Evolutionary conservation across 1,139 yeast genomes (phyloP).

Genomic region (Debaryomyces sp.): DNA sequence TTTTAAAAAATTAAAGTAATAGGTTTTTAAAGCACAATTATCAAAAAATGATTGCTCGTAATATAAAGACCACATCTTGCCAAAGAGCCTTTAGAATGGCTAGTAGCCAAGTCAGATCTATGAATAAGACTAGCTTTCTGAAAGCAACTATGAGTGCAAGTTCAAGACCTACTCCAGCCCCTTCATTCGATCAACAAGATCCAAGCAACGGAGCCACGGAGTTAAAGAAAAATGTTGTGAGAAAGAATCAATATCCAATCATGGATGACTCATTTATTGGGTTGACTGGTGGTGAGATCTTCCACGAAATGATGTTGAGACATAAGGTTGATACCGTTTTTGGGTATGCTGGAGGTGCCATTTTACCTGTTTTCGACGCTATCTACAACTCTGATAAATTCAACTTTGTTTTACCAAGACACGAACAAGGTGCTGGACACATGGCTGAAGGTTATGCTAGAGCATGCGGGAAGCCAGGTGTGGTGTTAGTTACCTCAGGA

Average conservation of each 20-base stretch:
- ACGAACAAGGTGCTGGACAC: constrained; percentile 99
- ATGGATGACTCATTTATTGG: constrained; percentile 93
- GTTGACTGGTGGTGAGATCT: constrained; percentile 94
- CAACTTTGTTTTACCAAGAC: constrained; percentile 90
- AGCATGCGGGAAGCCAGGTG: constrained; percentile 97
- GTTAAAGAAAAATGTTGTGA: constrained; percentile 12
- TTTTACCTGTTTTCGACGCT: constrained; percentile 96
- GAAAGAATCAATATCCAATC: constrained; percentile 17
- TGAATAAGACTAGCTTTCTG: constrained; percentile 35
- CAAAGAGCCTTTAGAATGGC: constrained; percentile 15
- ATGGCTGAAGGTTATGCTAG: constrained; percentile 99
- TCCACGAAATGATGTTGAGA: constrained; percentile 98
- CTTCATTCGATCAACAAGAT: constrained; percentile 35
- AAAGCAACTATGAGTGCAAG: constrained; percentile 39
- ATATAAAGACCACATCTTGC: constrained; percentile 11
- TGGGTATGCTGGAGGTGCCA: constrained; percentile 98
- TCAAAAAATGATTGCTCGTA: constrained; percentile 9
- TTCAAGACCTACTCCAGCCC: constrained; percentile 42
- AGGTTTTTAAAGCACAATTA: neutral
- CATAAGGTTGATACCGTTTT: constrained; percentile 93
- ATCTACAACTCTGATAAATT: constrained; percentile 89
- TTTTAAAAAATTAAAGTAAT: neutral
- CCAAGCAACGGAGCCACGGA: constrained; percentile 6
- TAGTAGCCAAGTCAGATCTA: constrained; percentile 25
- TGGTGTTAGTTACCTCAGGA: constrained; percentile 95